These are phyloP conservation scores for Quercus dentata DNA, from an alignment of 306 rosid species.

Conservation along the genomic window DNA sequence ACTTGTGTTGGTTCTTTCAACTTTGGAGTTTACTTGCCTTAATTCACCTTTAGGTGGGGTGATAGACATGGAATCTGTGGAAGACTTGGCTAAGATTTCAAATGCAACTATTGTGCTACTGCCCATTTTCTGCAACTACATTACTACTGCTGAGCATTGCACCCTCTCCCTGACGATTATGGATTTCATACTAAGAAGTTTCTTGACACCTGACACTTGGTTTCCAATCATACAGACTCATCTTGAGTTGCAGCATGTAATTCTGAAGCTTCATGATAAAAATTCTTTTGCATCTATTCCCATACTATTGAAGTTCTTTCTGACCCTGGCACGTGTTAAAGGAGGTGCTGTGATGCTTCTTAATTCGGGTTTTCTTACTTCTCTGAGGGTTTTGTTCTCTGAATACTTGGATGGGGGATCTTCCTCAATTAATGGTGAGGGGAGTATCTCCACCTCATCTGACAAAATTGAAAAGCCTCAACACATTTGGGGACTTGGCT, in stretches of 20 bases:
- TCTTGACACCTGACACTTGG: constrained; percentile 77
- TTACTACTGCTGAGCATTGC: constrained; percentile 54
- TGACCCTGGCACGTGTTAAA: constrained; percentile 78
- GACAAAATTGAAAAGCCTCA: constrained; percentile 53
- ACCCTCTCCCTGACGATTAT: constrained; percentile 63
- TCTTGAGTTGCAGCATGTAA: constrained; percentile 61
- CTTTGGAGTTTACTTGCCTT: constrained; percentile 52
- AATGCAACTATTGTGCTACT: constrained; percentile 65
- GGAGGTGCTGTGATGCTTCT: constrained; percentile 93
- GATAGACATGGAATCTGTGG: constrained; percentile 34
- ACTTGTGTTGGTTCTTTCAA: constrained; percentile 66
- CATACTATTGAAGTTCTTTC: constrained; percentile 67
- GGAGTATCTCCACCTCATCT: constrained; percentile 29
- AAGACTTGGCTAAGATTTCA: constrained; percentile 61
- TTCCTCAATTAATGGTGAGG: constrained; percentile 25
- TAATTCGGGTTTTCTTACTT: constrained; percentile 62
- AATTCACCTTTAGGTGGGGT: constrained; percentile 33
- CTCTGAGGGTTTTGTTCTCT: constrained; percentile 61
- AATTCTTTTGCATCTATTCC: constrained; percentile 45
- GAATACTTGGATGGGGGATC: constrained; percentile 43
- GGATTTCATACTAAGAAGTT: constrained; percentile 67
- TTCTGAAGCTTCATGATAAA: constrained; percentile 73
- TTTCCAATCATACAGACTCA: constrained; percentile 70
- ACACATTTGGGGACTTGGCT: constrained; percentile 84
- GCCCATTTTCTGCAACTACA: constrained; percentile 76